These are phyloP conservation scores for Agastache rugosa DNA, from an alignment of 257 asterid genomes.

Conservation along the genomic window DNA sequence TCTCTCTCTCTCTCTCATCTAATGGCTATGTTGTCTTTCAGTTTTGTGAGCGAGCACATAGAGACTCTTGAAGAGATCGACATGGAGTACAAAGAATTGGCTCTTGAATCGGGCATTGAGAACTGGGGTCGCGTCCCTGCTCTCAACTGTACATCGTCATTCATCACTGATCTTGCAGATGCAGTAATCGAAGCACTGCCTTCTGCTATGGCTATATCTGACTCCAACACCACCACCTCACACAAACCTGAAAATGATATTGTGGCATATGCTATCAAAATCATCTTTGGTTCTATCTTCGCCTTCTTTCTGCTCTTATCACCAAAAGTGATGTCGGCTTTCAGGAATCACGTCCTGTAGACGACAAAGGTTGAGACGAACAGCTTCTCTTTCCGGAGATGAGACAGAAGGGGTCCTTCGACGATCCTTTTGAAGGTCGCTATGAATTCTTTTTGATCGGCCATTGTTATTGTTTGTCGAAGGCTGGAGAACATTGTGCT, in stretches of 20 bases:
- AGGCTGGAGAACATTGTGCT: neutral
- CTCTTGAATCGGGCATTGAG: constrained; percentile 82
- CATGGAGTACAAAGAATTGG: constrained; percentile 91
- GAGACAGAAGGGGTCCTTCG: neutral
- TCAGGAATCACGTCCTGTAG: constrained; percentile 53
- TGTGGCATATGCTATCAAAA: constrained; percentile 52
- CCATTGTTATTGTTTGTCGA: neutral
- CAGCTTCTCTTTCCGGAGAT: neutral
- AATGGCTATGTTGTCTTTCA: constrained; percentile 43
- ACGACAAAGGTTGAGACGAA: neutral
- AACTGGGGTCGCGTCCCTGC: constrained; percentile 99
- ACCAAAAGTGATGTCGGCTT: constrained; percentile 58
- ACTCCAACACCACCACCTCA: constrained; percentile 9
- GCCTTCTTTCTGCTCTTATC: constrained; percentile 79
- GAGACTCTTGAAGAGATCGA: constrained; percentile 98
- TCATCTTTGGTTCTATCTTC: constrained; percentile 78
- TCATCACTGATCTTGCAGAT: constrained; percentile 86
- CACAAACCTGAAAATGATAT: constrained; percentile 52
- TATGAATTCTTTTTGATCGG: neutral
- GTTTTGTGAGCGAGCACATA: constrained; percentile 99
- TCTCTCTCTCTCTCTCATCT: neutral
- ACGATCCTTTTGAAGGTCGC: neutral
- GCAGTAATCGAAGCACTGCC: constrained; percentile 95
- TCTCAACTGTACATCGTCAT: constrained; percentile 87
- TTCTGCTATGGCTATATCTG: constrained; percentile 67